Conservation (phyloP, 345 rosid species). For the Camelina hispida region DNA sequence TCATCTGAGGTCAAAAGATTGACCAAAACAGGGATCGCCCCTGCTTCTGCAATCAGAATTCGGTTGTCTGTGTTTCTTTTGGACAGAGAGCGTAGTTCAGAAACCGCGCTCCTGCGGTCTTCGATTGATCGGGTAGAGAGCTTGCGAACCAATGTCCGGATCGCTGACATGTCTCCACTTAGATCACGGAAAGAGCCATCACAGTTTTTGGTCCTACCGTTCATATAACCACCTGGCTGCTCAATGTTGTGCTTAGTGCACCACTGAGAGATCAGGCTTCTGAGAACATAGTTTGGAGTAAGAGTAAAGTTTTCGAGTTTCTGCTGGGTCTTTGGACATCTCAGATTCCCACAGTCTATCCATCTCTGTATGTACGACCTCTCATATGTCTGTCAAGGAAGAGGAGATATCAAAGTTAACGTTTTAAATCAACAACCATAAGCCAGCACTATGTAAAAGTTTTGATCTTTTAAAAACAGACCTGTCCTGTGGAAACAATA, state of each 20-base stretch:
- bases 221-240: slow-evolving; percentile 63
- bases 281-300: slow-evolving; percentile 86
- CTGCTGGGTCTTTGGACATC: slow-evolving; percentile 95
- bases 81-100: slow-evolving; percentile 77
- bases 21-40: slow-evolving; percentile 82
- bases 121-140: slow-evolving; percentile 64
- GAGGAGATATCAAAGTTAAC: slow-evolving; percentile 2
- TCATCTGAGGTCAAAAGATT: slow-evolving; percentile 70
- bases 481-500: slow-evolving; percentile 96
- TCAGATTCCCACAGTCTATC: slow-evolving; percentile 79
- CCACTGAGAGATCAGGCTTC: slow-evolving; percentile 88
- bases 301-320: slow-evolving; percentile 74
- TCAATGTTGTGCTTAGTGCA: slow-evolving; percentile 72
- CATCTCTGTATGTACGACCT: slow-evolving; percentile 91
- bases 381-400: slow-evolving; percentile 85
- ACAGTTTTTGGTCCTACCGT: slow-evolving; percentile 63
- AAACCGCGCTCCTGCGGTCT: slow-evolving; percentile 66
- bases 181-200: slow-evolving; percentile 75
- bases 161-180: slow-evolving; percentile 66
- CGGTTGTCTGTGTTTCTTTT: slow-evolving; percentile 90
- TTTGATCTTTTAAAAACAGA: background rate
- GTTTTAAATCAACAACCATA: slow-evolving; percentile 3
- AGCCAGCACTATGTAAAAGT: background rate
- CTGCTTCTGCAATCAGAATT: slow-evolving; percentile 79
- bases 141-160: slow-evolving; percentile 67